Base-by-base conservation (phyloP, 2,329 filamentous ascomycete genomes). In the Aspergillus oerlinghausenensis region DNA sequence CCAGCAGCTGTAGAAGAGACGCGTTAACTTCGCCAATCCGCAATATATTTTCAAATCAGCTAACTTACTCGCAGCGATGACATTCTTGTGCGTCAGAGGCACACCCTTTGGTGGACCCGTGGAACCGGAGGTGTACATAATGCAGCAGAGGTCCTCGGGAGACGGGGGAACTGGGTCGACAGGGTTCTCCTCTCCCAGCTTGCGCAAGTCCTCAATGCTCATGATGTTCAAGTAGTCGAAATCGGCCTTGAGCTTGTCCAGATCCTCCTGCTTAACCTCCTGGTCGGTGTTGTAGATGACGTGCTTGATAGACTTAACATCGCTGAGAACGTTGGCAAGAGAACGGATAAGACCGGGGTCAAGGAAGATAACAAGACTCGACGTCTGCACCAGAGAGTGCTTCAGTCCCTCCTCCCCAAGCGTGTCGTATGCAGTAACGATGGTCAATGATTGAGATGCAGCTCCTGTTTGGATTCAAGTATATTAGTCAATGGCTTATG, bases 341-440 rank as follows among this genome's bases (percentile, higher is more conserved):
- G 86, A 86, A 14, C 80, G 80, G 52, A 89, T 77, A 51, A 96
- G 85, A 65, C 89, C 85, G 8, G 92, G 88, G 70, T 97, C 92
- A 60, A 91, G 83, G 76, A 92, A 96, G 80, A 97, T 93, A 73
- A 88, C 87, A 66, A 86, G 86, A 52, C 90, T 88, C 60, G 86
- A 80, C 53, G 91, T 94, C 76, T 96, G 89, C 23, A 86, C 80
- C 62, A 97, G 83, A 3, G 92, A 95, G 79, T 96, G 92, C 77
- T 88, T 86, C 61, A 97, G 83, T 49, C 92, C 92, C 60, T 87
- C 85, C 67, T 90, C 84, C 54, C 92, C 92, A 48, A 97, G 87
- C 29, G 92, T 96, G 74, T 97, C 92, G 75, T 97, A 97, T 51
- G 92, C 92, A 49, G 93, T 97, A 51, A 97, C 93, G 64, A 97